Percentiles rank a stretch among this genome's conserved stretches.
phyloP scores from a whole-genome alignment of 768 basidiomycete species.

The Cytidiella melzeri region DNA sequence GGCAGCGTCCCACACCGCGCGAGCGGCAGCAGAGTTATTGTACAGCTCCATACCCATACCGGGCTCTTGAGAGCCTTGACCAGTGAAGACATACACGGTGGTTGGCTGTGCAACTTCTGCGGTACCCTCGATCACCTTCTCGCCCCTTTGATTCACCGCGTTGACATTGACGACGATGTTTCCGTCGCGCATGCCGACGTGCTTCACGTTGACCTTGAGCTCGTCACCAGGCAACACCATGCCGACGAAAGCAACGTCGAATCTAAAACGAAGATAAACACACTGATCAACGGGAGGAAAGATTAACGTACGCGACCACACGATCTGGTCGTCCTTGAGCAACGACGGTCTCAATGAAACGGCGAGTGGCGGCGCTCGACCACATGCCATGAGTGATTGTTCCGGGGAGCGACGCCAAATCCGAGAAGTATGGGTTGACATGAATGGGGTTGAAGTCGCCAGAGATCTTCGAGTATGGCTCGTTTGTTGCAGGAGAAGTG shows the following conservation, averaged over 20 bases:
- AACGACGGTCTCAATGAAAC: slow-evolving; percentile 88
- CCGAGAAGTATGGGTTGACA: slow-evolving; percentile 96
- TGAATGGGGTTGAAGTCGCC: slow-evolving; percentile 99
- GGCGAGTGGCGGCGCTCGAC: slow-evolving; percentile 91
- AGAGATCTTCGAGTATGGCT: slow-evolving; percentile 92
- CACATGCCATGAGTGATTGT: slow-evolving; percentile 99
- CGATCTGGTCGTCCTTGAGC: slow-evolving; percentile 91
- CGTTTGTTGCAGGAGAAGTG: slow-evolving; percentile 84
- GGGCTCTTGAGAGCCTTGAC: slow-evolving; percentile 95
- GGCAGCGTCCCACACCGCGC: slow-evolving; percentile 95
- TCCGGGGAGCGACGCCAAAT: slow-evolving; percentile 86
- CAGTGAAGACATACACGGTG: slow-evolving; percentile 96
- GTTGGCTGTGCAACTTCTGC: slow-evolving; percentile 91
- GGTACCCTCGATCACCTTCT: slow-evolving; percentile 88
- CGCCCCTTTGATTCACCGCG: slow-evolving; percentile 77
- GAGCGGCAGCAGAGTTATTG: slow-evolving; percentile 85
- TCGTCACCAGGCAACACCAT: slow-evolving; percentile 94
- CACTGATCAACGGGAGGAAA: slow-evolving; percentile 4
- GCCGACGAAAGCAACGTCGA: slow-evolving; percentile 92
- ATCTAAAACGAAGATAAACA: slow-evolving; percentile 39
- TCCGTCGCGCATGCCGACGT: slow-evolving; percentile 88
- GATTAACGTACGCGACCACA: slow-evolving; percentile 60
- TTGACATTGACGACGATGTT: slow-evolving; percentile 89
- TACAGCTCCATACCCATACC: slow-evolving; percentile 99
- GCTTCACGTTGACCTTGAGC: slow-evolving; percentile 80